Evolutionary conservation across 1,284 basidiomycete species (phyloP).

Genomic region (Wallemia ichthyophaga): DNA sequence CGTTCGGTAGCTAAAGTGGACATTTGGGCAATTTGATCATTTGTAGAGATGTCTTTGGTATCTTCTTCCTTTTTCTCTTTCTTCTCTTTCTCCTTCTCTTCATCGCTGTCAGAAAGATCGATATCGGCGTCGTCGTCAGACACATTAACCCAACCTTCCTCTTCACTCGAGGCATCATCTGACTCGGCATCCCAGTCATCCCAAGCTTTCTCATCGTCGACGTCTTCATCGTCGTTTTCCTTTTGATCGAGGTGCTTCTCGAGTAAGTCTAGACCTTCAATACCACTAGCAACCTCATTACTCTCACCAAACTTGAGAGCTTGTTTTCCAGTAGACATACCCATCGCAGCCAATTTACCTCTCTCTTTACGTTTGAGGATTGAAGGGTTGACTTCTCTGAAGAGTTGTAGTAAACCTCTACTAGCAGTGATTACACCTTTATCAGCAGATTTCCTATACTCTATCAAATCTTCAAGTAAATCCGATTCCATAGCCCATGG

Average conservation of each 20-base stretch:
- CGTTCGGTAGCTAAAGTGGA: constrained; percentile 40
- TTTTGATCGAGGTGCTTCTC: constrained; percentile 52
- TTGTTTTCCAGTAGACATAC: constrained; percentile 27
- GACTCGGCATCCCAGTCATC: constrained; percentile 67
- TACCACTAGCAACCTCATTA: constrained; percentile 35
- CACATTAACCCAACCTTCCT: constrained; percentile 61
- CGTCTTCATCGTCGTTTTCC: constrained; percentile 19
- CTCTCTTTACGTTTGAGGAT: constrained; percentile 70
- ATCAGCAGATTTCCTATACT: constrained; percentile 81
- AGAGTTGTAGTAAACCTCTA: constrained; percentile 64
- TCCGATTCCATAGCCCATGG: constrained; percentile 83
- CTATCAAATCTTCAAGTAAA: constrained; percentile 64
- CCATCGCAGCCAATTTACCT: constrained; percentile 58
- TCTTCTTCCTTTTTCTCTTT: constrained; percentile 16
- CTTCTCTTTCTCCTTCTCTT: constrained; percentile 26
- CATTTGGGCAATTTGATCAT: constrained; percentile 13
- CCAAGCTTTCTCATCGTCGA: constrained; percentile 49
- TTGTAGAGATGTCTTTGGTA: constrained; percentile 8
- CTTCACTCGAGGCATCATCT: constrained; percentile 29
- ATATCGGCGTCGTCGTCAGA: constrained; percentile 39
- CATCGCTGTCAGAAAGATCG: constrained; percentile 58
- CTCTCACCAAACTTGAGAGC: constrained; percentile 55
- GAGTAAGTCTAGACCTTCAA: constrained; percentile 69
- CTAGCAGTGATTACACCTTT: constrained; percentile 74
- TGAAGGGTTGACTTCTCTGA: constrained; percentile 79